Evolutionary conservation across 768 basidiomycete genomes (phyloP), one percentile per base, ranked within the genome.

Genomic region (Amylocystis lapponica): DNA sequence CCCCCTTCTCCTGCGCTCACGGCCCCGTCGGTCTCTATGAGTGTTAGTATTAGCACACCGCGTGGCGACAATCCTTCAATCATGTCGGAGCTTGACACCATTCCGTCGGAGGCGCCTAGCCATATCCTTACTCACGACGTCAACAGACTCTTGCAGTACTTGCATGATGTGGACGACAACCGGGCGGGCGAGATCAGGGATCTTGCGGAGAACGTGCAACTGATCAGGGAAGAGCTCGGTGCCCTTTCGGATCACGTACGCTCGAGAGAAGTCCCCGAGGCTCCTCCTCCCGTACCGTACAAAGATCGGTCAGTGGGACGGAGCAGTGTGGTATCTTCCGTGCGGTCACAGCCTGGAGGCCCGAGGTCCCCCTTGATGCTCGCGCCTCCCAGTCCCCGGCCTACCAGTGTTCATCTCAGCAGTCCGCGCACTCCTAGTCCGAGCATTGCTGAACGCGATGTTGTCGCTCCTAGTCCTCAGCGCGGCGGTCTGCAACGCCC

Each of bases 141-240:
- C 37, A 62, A 79, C 60, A 59, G 68, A 7, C 50, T 81, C 14
- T 59, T 81, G 37, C 66, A 76, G 29, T 68, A 71, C 41, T 60
- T 82, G 9, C 78, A 86, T 39, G 81, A 86, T 40, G 55, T 90
- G 11, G 79, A 90, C 51, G 66, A 73, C 25, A 66, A 69, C 14
- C 67, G 85, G 41, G 81, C 78, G 0, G 68, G 75, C 3, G 86
- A 93, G 50, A 75, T 71, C 23, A 69, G 75, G 21, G 81, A 81
- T 13, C 57, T 93, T 7, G 70, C 74, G 1, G 78, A 77, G 35
- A 81, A 85, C 55, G 69, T 95, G 4, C 75, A 75, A 39, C 75
- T 79, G 0, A 76, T 96, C 29, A 75, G 83, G 9, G 47, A 49
- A 21, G 41, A 51, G 39, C 43, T 49, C 49, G 38, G 50, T 36